Evolutionary conservation across 345 rosid genomes (phyloP).

Genomic region (Conringia planisiliqua): DNA sequence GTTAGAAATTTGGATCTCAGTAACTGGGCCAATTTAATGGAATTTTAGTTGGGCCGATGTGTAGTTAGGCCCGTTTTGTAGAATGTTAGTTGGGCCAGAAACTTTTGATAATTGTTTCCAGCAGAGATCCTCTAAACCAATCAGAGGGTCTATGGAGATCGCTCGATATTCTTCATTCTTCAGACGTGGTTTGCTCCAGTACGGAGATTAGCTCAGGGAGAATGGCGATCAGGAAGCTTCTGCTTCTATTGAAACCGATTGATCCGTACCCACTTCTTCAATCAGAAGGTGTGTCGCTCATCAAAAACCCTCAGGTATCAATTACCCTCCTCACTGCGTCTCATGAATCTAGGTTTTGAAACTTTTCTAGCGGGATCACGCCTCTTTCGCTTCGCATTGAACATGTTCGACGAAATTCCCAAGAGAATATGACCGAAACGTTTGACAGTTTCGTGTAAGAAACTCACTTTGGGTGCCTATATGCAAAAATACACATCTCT

Average conservation of each 20-base stretch:
- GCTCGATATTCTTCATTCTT: neutral
- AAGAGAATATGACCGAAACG: neutral
- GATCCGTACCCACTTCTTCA: slow-evolving; percentile 50
- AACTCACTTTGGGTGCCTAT: neutral
- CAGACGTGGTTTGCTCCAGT: neutral
- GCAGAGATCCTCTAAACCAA: neutral
- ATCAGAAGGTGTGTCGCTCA: slow-evolving; percentile 33
- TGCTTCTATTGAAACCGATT: slow-evolving; percentile 74
- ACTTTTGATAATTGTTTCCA: neutral
- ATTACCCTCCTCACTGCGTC: neutral
- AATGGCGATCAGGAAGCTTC: slow-evolving; percentile 69
- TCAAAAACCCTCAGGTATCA: slow-evolving; percentile 51
- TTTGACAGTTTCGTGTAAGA: neutral
- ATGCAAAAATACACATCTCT: neutral
- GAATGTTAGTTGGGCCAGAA: neutral
- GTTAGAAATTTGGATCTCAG: neutral
- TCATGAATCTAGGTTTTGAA: neutral
- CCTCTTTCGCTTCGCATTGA: neutral
- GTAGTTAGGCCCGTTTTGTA: neutral
- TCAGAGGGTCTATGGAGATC: neutral
- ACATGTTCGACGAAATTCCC: slow-evolving; percentile 46
- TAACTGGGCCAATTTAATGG: neutral
- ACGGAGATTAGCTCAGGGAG: no score
- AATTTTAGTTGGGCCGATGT: neutral
- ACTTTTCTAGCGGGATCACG: neutral